Evolutionary conservation across 164 flowering plant species (phyloP), one percentile per base, ranked within the genome.

Genomic region (grape (Vitis vinifera)): DNA sequence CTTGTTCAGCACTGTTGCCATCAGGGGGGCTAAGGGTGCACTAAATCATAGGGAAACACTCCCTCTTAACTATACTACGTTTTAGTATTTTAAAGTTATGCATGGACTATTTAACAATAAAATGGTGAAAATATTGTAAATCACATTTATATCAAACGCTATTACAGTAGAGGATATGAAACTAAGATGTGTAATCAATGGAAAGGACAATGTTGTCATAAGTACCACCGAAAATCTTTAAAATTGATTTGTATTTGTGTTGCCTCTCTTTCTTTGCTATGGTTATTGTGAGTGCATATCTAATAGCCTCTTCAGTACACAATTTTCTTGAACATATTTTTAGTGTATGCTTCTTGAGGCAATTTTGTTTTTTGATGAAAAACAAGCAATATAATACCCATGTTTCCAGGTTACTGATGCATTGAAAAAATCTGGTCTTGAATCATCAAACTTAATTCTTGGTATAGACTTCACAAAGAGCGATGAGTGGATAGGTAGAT

Each of bases 381-480:
- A 5, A 7, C 44, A 31, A 15, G 10, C 19, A 51, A 1, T 17
- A 58, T 11, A 48, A 3, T 64, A 59, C 56, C 37, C 48, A 14
- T 62, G 29, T 61, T 69, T 65, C 27, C 72, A 93, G 98, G 94
- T 91, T 68, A 83, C 84, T 71, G 66, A 78, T 68, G 84, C 95
- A 51, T 63, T 93, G 61, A 82, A 94, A 77, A 91, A 91, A 59
- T 86, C 87, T 75, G 98, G 98, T 16, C 91, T 93, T 77, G 98
- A 93, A 67, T 91, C 98, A 57, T 93, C 97, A 65, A 93, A 93
- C 67, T 69, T 93, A 66, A 93, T 93, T 65, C 86, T 93, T 73
- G 97, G 94, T 59, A 84, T 90, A 31, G 98, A 90, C 78, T 93
- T 93, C 76, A 93, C 98, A 55, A 90, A 93, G 80, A 93, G 98